Base-by-base conservation (phyloP, 2,329 filamentous ascomycete species). In the Canariomyces notabilis region DNA sequence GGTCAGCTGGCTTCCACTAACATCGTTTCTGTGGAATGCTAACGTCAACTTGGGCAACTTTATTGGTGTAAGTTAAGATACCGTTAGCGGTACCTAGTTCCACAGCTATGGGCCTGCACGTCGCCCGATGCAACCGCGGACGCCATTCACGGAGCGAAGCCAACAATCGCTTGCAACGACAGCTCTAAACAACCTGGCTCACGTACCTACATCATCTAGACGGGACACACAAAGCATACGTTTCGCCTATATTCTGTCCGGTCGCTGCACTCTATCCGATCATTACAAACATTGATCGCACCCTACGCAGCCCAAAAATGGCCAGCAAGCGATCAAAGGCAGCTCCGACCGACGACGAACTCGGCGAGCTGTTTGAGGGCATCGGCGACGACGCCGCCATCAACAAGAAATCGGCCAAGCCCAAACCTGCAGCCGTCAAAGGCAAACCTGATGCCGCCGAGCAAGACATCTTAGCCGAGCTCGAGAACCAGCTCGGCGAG, bases 381-480 rank as follows among this genome's bases (percentile, higher is more conserved):
- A 76, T 85, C 58, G 74, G 72, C 54, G 70, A 76, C 56, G 75
- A 79, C 46, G 62, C 65, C 51, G 67, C 71, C 46, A 54, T 70
- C 50, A n/a, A n/a, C n/a, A 75, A 75, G 61, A 80, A 80, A 61
- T 54, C 69, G 15, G 54, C 64, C 44, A 66, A 64, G 48, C 42
- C 63, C 50, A 73, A 71, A 61, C 74, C 76, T 44, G 68, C 74
- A 45, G 65, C 71, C 44, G 66, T 72, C 55, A 77, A 76, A 62
- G 60, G 69, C 42, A 67, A 67, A 61, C 60, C 65, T 50, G 62
- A 62, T 47, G 57, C 57, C 21, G 61, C 43, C 29, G 61, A 70
- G 54, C 56, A 60, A 57, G 76, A 95, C 63, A 81, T 91, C 48
- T 77, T 97, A 32, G 89, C 89, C 52, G 90, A 96, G 59, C 79